Conservation (phyloP, 129 eudicot genomes). For the Escallonia rubra region DNA sequence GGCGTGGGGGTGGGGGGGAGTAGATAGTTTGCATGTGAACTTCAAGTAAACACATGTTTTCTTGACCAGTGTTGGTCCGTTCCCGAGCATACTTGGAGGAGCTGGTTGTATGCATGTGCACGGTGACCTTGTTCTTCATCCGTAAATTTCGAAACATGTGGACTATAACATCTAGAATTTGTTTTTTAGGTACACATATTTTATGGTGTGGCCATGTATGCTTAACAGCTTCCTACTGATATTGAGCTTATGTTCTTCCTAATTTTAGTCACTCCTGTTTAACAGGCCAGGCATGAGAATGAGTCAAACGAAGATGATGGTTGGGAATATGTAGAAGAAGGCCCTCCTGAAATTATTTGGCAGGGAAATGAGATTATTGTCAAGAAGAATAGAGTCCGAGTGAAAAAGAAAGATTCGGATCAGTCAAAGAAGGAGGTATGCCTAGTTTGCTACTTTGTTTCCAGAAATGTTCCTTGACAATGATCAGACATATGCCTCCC, state of each 20-base stretch:
- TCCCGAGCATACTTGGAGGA: too few species aligned
- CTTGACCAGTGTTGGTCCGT: too few species aligned
- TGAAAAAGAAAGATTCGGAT: slow-evolving; percentile 56
- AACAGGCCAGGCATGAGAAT: slow-evolving; percentile 48
- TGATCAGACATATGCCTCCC: not conserved
- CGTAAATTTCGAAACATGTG: too few species aligned
- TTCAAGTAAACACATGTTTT: too few species aligned
- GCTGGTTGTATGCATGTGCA: too few species aligned
- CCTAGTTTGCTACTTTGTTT: not conserved
- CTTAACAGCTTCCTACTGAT: not conserved
- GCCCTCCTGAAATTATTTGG: slow-evolving; percentile 99
- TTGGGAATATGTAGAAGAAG: slow-evolving; percentile 96
- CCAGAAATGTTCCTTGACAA: not conserved
- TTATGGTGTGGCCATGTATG: not conserved
- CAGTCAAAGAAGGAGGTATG: slow-evolving; percentile 47
- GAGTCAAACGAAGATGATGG: slow-evolving; percentile 62
- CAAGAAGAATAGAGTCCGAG: slow-evolving; percentile 82
- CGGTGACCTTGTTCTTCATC: too few species aligned
- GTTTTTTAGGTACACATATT: not conserved
- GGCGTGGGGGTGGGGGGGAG: too few species aligned
- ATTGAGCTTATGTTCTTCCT: not conserved
- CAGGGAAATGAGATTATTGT: slow-evolving; percentile 97
- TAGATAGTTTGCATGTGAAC: too few species aligned
- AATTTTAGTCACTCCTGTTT: not conserved
- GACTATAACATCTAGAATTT: too few species aligned